phyloP scores from a whole-genome alignment of 148 eudicot species.

The Rhododendron williamsianum region DNA sequence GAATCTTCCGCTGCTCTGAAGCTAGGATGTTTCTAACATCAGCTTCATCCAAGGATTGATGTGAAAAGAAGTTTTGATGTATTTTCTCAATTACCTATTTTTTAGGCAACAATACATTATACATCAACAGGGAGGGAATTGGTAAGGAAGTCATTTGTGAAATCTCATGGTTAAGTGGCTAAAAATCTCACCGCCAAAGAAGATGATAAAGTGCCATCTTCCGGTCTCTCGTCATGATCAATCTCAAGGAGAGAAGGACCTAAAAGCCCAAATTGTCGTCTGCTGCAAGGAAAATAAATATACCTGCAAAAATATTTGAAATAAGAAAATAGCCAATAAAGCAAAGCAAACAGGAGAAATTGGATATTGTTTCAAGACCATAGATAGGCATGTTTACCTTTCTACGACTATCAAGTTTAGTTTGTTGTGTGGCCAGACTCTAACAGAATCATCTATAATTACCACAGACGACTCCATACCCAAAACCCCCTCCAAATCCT shows the following conservation, averaged over 20 bases:
- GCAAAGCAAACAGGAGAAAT: neutral
- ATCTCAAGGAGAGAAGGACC: slow-evolving; percentile 99
- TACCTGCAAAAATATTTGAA: slow-evolving; percentile 45
- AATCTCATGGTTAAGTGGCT: neutral
- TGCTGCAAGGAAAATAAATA: slow-evolving; percentile 89
- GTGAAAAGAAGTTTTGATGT: slow-evolving; percentile 70
- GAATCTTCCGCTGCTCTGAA: slow-evolving; percentile 75
- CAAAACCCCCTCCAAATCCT: slow-evolving; percentile 97
- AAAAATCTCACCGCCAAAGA: slow-evolving; percentile 62
- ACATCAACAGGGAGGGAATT: slow-evolving; percentile 3
- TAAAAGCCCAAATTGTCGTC: slow-evolving; percentile 93
- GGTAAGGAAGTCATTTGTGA: slow-evolving; percentile 8
- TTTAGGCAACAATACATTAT: slow-evolving; percentile 13
- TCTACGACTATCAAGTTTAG: slow-evolving; percentile 88
- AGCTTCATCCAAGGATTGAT: slow-evolving; percentile 65
- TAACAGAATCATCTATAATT: slow-evolving; percentile 90
- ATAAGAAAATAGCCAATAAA: slow-evolving; percentile 10
- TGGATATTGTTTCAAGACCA: neutral
- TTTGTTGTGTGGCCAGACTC: slow-evolving; percentile 99
- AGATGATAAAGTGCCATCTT: slow-evolving; percentile 89
- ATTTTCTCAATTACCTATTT: slow-evolving; percentile 82
- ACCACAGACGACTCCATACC: slow-evolving; percentile 96
- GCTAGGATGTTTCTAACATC: slow-evolving; percentile 96
- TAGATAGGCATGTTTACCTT: slow-evolving; percentile 44
- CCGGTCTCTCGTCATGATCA: slow-evolving; percentile 95